Evolutionary conservation across 768 basidiomycete species (phyloP), one percentile per base, ranked within the genome.

Genomic region (Mrakia gelida): DNA sequence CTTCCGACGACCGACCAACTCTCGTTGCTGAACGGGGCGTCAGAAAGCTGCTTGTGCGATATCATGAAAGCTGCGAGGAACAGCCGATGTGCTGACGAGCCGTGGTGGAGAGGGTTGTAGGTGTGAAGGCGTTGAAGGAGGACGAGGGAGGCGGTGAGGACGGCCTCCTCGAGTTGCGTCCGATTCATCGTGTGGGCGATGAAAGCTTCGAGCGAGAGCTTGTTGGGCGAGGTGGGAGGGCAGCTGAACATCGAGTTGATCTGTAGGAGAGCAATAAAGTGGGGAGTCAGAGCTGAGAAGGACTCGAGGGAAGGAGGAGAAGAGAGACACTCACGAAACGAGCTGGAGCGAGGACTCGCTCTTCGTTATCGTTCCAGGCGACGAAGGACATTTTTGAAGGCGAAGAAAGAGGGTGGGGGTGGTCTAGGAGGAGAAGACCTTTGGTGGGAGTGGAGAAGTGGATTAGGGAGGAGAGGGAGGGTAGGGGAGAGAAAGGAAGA

Each of bases 11-110:
- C 32, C 5, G 38, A 26, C 67, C 67, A 70, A n/a, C 67, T 70
- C 41, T 43, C 13, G 67, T 70, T 70, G 1, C 41, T 45, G 26
- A 70, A 70, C 0, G 67, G 67, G 6, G 34, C 13, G 67, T 70
- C 67, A 9, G 13, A 41, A 21, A 41, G 32, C 3, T 41, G 18
- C 38, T 70, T 70, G 26, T 70, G 67, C 6, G 67, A 41, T 16
- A 70, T 26, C 67, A 70, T 70, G 67, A 41, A 41, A 11, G 67
- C 67, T 26, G 67, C 67, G 21, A 45, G 67, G 18, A 70, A 70
- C 21, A 70, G 38, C 18, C 67, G 13, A 26, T 70, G 67, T 8
- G 41, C 67, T 13, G 67, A 70, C 0, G 41, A 26, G 34, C 41
- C 67, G 34, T 70, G 67, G 23, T 70, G 67, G 13, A 45, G 34